These are phyloP conservation scores for Globisporangium solare DNA, from an alignment of 352 stramenopile species.

Conservation along the genomic window DNA sequence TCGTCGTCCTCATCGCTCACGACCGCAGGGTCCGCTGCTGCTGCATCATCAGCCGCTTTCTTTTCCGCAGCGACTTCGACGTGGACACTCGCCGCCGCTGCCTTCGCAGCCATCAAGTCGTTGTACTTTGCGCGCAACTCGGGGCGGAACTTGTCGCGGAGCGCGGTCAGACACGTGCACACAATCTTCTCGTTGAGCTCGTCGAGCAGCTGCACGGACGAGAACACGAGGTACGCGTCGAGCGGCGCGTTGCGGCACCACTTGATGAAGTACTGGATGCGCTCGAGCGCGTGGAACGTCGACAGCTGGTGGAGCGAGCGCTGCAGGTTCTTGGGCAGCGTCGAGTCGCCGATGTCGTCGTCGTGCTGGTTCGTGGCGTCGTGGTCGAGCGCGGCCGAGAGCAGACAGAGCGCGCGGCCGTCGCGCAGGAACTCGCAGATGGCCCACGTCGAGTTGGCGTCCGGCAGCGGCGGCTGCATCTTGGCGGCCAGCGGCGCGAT, in stretches of 20 bases:
- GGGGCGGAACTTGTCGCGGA: constrained; percentile 55
- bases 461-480: constrained; percentile 21
- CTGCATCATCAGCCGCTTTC: background rate
- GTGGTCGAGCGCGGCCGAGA: constrained; percentile 45
- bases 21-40: background rate
- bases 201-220: constrained; percentile 74
- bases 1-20: constrained; percentile 3
- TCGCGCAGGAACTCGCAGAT: constrained; percentile 76
- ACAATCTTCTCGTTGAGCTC: constrained; percentile 70
- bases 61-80: background rate
- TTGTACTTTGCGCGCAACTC: constrained; percentile 1
- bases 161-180: constrained; percentile 47
- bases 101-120: background rate
- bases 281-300: constrained; percentile 80
- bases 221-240: constrained; percentile 74
- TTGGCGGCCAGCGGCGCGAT: constrained; percentile 29
- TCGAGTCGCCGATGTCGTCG: background rate
- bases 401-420: constrained; percentile 66
- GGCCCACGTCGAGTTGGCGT: constrained; percentile 17
- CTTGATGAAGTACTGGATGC: constrained; percentile 84
- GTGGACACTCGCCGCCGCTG: background rate
- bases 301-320: constrained; percentile 59
- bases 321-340: constrained; percentile 69
- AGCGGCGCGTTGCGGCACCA: constrained; percentile 63
- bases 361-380: constrained; percentile 12